Evolutionary conservation across 805 yeast genomes (phyloP).

Genomic region (Blastobotrys attinorum): DNA sequence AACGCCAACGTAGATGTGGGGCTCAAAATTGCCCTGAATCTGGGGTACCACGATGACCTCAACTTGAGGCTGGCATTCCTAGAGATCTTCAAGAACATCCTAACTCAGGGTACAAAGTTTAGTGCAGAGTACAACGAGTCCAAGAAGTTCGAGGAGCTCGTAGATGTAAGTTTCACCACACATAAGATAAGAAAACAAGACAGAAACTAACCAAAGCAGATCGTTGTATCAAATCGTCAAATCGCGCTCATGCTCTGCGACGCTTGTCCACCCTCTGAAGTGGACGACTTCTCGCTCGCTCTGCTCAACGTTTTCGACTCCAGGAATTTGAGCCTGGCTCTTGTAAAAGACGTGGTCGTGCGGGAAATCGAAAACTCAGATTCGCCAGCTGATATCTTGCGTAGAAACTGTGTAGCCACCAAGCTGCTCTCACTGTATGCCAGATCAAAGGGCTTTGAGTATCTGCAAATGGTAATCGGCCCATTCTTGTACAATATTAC

Average conservation of each 20-base stretch:
- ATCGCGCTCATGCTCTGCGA: constrained; percentile 47
- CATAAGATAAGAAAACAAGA: no score
- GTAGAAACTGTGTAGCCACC: constrained; percentile 79
- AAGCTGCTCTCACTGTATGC: constrained; percentile 66
- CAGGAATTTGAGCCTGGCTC: constrained; percentile 24
- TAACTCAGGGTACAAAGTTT: constrained; percentile 30
- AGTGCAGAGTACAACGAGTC: constrained; percentile 14
- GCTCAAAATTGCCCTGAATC: constrained; percentile 62
- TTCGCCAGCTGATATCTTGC: constrained; percentile 62
- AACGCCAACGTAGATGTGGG: constrained; percentile 73
- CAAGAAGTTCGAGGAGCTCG: constrained; percentile 18
- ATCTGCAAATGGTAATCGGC: constrained; percentile 43
- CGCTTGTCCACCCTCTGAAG: constrained; percentile 59
- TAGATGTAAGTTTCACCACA: constrained; percentile 6
- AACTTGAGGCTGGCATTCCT: constrained; percentile 65
- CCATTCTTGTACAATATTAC: constrained; percentile 51
- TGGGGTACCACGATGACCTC: constrained; percentile 64
- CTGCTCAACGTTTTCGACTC: constrained; percentile 47
- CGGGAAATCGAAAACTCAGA: constrained; percentile 56
- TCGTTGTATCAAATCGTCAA: constrained; percentile 20
- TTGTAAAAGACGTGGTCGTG: constrained; percentile 48
- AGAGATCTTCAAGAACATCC: constrained; percentile 67
- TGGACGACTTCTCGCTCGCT: constrained; percentile 62
- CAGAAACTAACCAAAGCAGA: constrained; percentile 3
- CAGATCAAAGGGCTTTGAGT: constrained; percentile 54